Conservation (phyloP, 257 asterid genomes). For the Przewalskia tangutica region DNA sequence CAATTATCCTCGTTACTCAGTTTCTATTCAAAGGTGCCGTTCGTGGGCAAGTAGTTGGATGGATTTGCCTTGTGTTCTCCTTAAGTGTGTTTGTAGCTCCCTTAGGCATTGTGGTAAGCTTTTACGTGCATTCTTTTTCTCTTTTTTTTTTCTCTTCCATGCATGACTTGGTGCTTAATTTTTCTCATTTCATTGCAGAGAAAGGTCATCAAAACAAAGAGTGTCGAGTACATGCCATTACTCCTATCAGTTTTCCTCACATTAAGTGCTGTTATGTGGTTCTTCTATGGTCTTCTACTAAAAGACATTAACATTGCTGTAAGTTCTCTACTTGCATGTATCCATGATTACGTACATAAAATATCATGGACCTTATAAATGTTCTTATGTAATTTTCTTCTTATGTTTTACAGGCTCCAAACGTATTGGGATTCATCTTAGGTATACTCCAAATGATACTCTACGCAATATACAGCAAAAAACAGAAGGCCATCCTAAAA, state of each 20-base stretch:
- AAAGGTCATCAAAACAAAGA: slow-evolving; percentile 45
- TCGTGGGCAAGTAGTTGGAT: slow-evolving; percentile 43
- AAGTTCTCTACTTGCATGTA: slow-evolving; percentile 4
- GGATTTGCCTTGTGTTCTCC: slow-evolving; percentile 52
- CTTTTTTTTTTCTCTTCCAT: not conserved
- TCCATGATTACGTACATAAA: no score
- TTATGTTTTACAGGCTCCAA: slow-evolving; percentile 33
- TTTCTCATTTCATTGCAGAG: slow-evolving; percentile 20
- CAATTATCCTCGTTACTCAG: slow-evolving; percentile 29
- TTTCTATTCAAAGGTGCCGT: slow-evolving; percentile 22
- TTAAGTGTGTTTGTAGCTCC: slow-evolving; percentile 18
- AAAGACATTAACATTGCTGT: slow-evolving; percentile 48
- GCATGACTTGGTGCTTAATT: not conserved
- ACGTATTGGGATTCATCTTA: slow-evolving; percentile 47
- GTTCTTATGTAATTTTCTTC: no score
- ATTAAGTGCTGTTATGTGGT: slow-evolving; percentile 63
- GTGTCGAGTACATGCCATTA: slow-evolving; percentile 69
- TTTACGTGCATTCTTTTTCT: not conserved
- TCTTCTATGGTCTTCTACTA: slow-evolving; percentile 46
- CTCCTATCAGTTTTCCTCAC: slow-evolving; percentile 61
- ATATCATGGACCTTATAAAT: no score
- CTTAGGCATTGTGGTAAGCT: slow-evolving; percentile 29
- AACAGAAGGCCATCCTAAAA: slow-evolving; percentile 19
- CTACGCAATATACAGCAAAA: slow-evolving; percentile 30
- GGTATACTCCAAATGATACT: slow-evolving; percentile 47